Evolutionary conservation across 2,329 filamentous ascomycete genomes (phyloP).

Genomic region (Trichoderma arundinaceum): DNA sequence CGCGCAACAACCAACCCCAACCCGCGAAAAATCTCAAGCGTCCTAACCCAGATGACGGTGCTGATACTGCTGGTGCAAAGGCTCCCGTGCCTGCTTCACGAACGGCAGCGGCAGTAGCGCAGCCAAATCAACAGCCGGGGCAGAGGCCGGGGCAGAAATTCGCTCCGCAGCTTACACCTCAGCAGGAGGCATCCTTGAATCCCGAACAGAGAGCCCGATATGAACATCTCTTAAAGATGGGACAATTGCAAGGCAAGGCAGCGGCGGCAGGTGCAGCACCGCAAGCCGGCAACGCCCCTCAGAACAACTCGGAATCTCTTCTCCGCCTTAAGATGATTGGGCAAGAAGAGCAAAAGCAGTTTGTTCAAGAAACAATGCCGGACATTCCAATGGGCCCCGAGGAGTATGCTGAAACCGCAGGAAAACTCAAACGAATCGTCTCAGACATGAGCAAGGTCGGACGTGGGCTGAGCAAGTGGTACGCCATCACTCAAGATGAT

Average conservation of each 20-base stretch:
- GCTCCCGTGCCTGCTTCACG: constrained; percentile 34
- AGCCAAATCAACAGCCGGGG: constrained; percentile 34
- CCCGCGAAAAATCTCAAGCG: constrained; percentile 57
- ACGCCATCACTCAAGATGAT: constrained; percentile 55
- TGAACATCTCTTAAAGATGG: constrained; percentile 47
- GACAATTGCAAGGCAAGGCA: constrained; percentile 38
- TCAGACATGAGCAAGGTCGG: constrained; percentile 53
- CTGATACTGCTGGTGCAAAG: constrained; percentile 40
- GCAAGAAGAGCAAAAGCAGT: constrained; percentile 50
- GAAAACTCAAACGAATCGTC: constrained; percentile 51
- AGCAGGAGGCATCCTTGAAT: constrained; percentile 48
- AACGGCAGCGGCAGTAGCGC: constrained; percentile 38
- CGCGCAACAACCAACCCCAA: constrained; percentile 38
- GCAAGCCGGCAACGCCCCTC: constrained; percentile 16
- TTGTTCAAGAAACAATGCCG: constrained; percentile 48
- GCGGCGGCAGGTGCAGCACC: constrained; percentile 17
- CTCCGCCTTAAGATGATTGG: constrained; percentile 46
- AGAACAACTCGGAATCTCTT: constrained; percentile 33
- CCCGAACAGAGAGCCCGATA: constrained; percentile 55
- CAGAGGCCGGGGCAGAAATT: constrained; percentile 37
- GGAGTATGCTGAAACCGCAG: constrained; percentile 51
- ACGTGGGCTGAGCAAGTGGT: constrained; percentile 55
- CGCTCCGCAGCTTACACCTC: constrained; percentile 39
- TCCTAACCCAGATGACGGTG: constrained; percentile 53
- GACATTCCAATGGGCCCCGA: constrained; percentile 56